Evolutionary conservation across 345 rosid species (phyloP), one percentile per base, ranked within the genome.

Genomic region (Lumnitzera racemosa): DNA sequence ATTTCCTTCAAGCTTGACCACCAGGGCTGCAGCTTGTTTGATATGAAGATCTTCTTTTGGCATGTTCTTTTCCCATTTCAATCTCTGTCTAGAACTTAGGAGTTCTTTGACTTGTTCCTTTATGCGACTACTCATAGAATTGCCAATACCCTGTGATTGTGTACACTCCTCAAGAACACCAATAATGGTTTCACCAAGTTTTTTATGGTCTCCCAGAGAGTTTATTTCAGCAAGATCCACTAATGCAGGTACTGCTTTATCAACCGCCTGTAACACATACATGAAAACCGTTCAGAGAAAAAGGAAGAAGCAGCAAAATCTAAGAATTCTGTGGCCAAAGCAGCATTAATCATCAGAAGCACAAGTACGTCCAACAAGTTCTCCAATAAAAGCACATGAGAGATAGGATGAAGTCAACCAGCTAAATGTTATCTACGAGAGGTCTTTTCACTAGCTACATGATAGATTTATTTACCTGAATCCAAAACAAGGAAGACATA

Each of bases 41-140:
- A 94, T 90, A 59, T 90, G 99, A 69, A 94, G 95, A 78, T 94
- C 99, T 74, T 84, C 96, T 67, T 94, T 94, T n/a, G 86, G 90
- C 84, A 90, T 90, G 61, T 65, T 85, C 76, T 90, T 94, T 72
- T 94, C 99, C 95, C 97, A 74, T 72, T 88, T 94, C 47, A 90
- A 74, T 73, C 95, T 81, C 56, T 88, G 86, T 60, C 87, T 72
- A 23, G 85, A 82, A 60, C 15, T 90, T 57, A 90, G 69, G 0
- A 88, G 69, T 61, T 86, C 97, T 68, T 94, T 97, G 46, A 90
- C 77, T 62, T 74, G 74, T 64, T 88, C 97, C 63, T 81, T 86
- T 23, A 85, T 75, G n/a, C 75, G 82, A 73, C 53, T 79, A 47
- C 73, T 73, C 63, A 80, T 66, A 25, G 84, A 64, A 59, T 58